Evolutionary conservation across 495 filamentous ascomycete genomes (phyloP).

Genomic region (Neurospora africana): DNA sequence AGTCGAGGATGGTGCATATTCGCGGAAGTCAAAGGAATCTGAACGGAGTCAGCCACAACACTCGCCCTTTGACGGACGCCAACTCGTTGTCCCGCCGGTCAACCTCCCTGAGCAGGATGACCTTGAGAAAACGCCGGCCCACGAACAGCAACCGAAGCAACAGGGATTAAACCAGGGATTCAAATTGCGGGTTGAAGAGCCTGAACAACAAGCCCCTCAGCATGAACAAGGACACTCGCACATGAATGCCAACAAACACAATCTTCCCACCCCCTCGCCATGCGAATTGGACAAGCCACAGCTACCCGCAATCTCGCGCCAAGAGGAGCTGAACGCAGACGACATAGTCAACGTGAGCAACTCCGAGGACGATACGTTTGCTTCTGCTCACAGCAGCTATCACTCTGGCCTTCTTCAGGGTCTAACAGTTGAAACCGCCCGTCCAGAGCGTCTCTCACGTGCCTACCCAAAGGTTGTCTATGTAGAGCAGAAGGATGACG

Average conservation of each 20-base stretch:
- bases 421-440: background rate
- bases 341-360: background rate
- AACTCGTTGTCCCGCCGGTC: background rate
- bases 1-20: background rate
- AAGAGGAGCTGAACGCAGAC: background rate
- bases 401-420: background rate
- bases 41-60: background rate
- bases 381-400: background rate
- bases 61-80: background rate
- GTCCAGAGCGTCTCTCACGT: conserved; percentile 9
- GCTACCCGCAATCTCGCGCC: background rate
- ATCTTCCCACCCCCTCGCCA: background rate
- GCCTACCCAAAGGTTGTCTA: conserved; percentile 7
- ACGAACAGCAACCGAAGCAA: background rate
- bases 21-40: background rate
- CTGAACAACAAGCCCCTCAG: background rate
- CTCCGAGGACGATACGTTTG: background rate
- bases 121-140: background rate
- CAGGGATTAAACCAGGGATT: background rate
- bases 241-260: background rate
- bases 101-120: background rate
- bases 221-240: background rate
- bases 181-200: background rate
- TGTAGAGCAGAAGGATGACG: background rate
- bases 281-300: background rate